A percentile compares a stretch with the other conserved stretches of the same genome.
Evolutionary conservation across 176 grass and related monocot species (phyloP).

Genomic region (Oryza meridionalis): DNA sequence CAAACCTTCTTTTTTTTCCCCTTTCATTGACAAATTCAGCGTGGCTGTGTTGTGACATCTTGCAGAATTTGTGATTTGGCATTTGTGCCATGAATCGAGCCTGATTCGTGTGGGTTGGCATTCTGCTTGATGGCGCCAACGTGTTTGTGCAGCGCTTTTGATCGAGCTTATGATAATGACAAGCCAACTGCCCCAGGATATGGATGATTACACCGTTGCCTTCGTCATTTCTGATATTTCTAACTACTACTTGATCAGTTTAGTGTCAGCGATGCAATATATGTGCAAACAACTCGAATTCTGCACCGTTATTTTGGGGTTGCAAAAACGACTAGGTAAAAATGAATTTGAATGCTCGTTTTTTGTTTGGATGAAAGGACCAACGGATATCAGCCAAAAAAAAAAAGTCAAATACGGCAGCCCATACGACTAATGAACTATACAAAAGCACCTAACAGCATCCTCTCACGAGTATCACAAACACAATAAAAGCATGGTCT

Average conservation of each 20-base stretch:
- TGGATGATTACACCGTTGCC: not conserved
- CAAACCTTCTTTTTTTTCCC: not conserved
- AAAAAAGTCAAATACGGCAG: not conserved
- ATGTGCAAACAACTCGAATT: not conserved
- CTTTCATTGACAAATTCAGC: not conserved
- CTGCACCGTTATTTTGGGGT: not conserved
- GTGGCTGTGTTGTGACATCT: slow-evolving; percentile 1
- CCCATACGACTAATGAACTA: not conserved
- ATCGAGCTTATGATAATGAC: slow-evolving; percentile 41
- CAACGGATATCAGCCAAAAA: not conserved
- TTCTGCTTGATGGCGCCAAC: not conserved
- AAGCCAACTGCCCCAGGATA: not conserved
- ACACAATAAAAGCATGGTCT: slow-evolving; percentile 18
- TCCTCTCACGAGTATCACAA: slow-evolving; percentile 2
- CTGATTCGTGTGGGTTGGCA: not conserved
- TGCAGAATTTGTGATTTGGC: not conserved
- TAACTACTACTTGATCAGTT: not conserved
- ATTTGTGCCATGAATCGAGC: slow-evolving; percentile 15
- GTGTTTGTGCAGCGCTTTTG: slow-evolving; percentile 18
- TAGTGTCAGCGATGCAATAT: not conserved
- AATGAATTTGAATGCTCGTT: not conserved
- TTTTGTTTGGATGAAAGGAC: not conserved
- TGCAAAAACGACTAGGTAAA: not conserved
- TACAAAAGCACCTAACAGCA: not conserved
- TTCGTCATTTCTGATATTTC: slow-evolving; percentile 7